Base-by-base conservation (phyloP, 2,329 filamentous ascomycete species). In the Aureobasidium sp. region DNA sequence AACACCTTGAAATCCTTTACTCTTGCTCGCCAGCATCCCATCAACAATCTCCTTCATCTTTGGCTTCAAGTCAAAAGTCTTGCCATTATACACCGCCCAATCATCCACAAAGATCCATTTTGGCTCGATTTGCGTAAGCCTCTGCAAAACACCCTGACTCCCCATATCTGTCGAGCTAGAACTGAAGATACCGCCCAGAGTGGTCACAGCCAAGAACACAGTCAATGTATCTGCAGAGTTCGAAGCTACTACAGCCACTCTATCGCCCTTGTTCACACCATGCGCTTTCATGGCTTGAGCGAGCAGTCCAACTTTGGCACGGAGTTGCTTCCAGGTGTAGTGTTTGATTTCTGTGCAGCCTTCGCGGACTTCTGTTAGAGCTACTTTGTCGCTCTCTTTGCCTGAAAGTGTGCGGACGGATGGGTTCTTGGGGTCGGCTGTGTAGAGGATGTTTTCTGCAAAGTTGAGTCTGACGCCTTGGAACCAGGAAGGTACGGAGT, bases 61-160 rank as follows among this genome's bases (percentile, higher is more conserved):
- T 0, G 73, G 68, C 4, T 85, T 74, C 34, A 94, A 71, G 62
- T 93, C 86, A 21, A 86, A 74, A 0, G 73, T 79, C 67, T 86
- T 88, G 40, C 86, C 86, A 60, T 91, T 91, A 61, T 94, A 94
- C 2, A 91, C 70, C 0, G 88, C 79, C 32, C 77, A 81, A 61
- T 93, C 88, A 61, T 95, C 89, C 63, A 91, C 83, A 64, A 94
- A 93, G n/a, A 95, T 74, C 64, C 81, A 87, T 67, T 80, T 84
- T 3, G 89, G 88, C 59, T 83, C 76, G 56, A 93, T 82, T 71
- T 93, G 88, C 44, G 83, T 70, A 22, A 87, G 74, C 29, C 88
- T 74, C 67, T 93, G 86, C 60, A 94, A 62, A 16, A 94, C 79
- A 0, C 88, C 88, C 57, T 84, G 83, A 12, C 84, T 82, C 0